A percentile compares a stretch with the other conserved stretches of the same genome.
Conservation (phyloP, 148 eudicot genomes). For the Heliosperma pusillum region DNA sequence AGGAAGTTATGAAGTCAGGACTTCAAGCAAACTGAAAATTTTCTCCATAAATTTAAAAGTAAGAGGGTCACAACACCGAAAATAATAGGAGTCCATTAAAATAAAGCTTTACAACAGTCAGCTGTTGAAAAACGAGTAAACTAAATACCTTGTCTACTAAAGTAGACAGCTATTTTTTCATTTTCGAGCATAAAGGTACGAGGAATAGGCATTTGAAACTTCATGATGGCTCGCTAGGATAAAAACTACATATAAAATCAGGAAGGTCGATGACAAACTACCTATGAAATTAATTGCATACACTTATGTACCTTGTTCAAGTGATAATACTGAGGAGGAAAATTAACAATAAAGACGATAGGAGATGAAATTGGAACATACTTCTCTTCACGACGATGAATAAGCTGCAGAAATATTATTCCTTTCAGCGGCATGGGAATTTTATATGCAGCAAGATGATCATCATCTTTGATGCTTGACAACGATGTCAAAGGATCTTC, state of each 20-base stretch:
- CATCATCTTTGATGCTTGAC: constrained; percentile 85
- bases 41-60: too few species aligned
- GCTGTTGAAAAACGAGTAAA: not conserved
- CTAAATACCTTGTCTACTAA: not conserved
- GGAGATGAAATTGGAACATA: constrained; percentile 31
- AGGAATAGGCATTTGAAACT: not conserved
- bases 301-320: not conserved
- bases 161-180: not conserved
- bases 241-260: not conserved
- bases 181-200: not conserved
- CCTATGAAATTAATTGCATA: not conserved
- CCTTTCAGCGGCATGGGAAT: constrained; percentile 62
- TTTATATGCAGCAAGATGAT: constrained; percentile 90
- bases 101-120: too few species aligned
- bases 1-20: too few species aligned
- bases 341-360: not conserved
- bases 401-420: constrained; percentile 67
- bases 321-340: not conserved
- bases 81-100: too few species aligned
- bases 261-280: not conserved
- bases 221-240: not conserved
- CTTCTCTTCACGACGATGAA: constrained; percentile 86
- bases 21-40: too few species aligned
- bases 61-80: too few species aligned
- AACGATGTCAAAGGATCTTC: constrained; percentile 80